Evolutionary conservation across 768 basidiomycete genomes (phyloP).

Genomic region (Gloeopeniophorella convolvens): DNA sequence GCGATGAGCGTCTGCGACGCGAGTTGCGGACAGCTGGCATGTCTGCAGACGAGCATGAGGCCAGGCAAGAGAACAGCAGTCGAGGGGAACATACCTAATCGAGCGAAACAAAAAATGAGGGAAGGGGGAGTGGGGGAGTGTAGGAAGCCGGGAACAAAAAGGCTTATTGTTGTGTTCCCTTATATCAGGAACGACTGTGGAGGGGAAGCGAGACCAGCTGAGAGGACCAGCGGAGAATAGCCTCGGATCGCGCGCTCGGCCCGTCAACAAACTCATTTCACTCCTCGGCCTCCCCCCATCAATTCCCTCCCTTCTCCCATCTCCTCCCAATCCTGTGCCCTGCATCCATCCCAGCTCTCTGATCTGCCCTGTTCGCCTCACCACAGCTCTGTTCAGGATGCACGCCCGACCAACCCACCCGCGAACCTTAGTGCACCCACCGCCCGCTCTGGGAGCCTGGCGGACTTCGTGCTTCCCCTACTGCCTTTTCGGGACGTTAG

Average conservation of each 20-base stretch:
- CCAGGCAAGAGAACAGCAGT: neutral
- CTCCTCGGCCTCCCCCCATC: neutral
- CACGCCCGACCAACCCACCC: neutral
- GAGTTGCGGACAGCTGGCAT: slow-evolving; percentile 19
- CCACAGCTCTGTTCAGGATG: neutral
- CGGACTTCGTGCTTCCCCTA: slow-evolving; percentile 2
- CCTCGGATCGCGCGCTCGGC: too few species aligned
- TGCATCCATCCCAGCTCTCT: neutral
- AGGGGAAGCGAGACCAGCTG: too few species aligned
- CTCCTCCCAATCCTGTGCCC: neutral
- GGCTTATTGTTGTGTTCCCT: slow-evolving; percentile 20
- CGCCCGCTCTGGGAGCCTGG: neutral
- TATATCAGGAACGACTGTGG: too few species aligned
- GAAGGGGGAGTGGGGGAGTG: slow-evolving; percentile 3
- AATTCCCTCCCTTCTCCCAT: neutral
- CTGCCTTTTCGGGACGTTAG: slow-evolving; percentile 8
- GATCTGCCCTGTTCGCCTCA: neutral
- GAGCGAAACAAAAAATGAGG: slow-evolving; percentile 20
- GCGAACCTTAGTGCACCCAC: neutral
- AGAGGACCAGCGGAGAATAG: too few species aligned
- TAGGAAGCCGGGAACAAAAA: neutral
- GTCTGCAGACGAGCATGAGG: slow-evolving; percentile 2
- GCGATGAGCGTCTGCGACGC: slow-evolving; percentile 21
- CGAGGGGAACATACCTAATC: slow-evolving; percentile 12
- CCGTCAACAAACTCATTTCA: neutral